These are phyloP conservation scores for Pholiota conissans DNA, from an alignment of 768 basidiomycete species.

Conservation along the genomic window DNA sequence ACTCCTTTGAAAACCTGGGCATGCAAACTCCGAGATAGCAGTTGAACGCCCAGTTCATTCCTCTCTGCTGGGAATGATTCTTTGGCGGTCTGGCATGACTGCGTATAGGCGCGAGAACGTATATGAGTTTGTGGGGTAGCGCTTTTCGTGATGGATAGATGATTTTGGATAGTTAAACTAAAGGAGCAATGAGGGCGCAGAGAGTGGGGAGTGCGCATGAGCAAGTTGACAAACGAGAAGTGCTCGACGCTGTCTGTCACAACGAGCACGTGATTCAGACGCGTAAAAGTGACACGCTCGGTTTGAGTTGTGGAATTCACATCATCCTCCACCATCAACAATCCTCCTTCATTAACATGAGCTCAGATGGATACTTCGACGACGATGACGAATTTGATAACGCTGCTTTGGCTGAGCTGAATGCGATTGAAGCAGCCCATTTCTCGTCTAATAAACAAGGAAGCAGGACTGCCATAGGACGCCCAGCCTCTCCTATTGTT, in stretches of 20 bases:
- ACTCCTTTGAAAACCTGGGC: slow-evolving; percentile 77
- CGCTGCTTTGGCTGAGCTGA: slow-evolving; percentile 58
- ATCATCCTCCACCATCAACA: background rate
- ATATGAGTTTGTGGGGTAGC: no score
- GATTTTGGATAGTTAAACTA: no score
- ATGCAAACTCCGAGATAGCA: slow-evolving; percentile 81
- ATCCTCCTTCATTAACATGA: slow-evolving; percentile 45
- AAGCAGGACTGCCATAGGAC: background rate
- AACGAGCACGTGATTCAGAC: no score
- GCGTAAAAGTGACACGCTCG: slow-evolving; percentile 18
- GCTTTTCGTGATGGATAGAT: no score
- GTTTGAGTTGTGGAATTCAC: background rate
- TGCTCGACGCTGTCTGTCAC: no score
- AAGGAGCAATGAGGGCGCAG: no score
- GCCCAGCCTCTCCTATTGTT: slow-evolving; percentile 17
- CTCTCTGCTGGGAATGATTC: slow-evolving; percentile 22
- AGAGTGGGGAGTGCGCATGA: no score
- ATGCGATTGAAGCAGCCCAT: slow-evolving; percentile 70
- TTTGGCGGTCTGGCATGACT: no score
- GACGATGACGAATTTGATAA: slow-evolving; percentile 61
- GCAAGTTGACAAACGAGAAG: no score
- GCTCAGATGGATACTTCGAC: slow-evolving; percentile 76
- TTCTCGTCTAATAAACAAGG: slow-evolving; percentile 22
- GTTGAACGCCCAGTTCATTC: slow-evolving; percentile 92
- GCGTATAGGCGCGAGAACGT: no score